A percentile compares a stretch with the other conserved stretches of the same genome.
These are phyloP conservation scores for Taxillus chinensis DNA, from an alignment of 164 flowering plant species.

Conservation along the genomic window DNA sequence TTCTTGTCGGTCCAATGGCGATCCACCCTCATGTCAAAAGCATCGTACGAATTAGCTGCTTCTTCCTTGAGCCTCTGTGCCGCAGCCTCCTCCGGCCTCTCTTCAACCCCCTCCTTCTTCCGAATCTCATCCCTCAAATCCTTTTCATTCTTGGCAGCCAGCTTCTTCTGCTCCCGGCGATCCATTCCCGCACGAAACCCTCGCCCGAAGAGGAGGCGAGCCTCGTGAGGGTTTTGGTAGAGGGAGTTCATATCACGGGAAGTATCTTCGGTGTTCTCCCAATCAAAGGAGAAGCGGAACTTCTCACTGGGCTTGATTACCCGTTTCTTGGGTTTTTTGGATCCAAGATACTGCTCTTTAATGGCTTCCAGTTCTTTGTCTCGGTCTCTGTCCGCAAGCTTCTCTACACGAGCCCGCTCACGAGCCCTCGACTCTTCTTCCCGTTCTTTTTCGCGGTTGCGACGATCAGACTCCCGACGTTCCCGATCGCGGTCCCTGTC, in stretches of 20 bases:
- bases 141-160: constrained; percentile 77
- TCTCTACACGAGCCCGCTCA: constrained; percentile 40
- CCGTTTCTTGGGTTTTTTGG: constrained; percentile 86
- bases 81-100: constrained; percentile 67
- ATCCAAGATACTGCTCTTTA: constrained; percentile 88
- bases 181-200: constrained; percentile 95
- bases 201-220: constrained; percentile 73
- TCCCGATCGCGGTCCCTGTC: constrained; percentile 28
- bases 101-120: constrained; percentile 68
- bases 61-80: constrained; percentile 54
- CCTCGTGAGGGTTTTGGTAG: constrained; percentile 94
- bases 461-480: constrained; percentile 26
- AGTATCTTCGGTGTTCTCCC: constrained; percentile 96
- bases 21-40: constrained; percentile 73
- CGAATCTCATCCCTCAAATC: constrained; percentile 66
- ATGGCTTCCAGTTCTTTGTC: constrained; percentile 68
- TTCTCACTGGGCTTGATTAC: constrained; percentile 91
- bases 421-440: constrained; percentile 49
- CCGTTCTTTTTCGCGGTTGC: constrained; percentile 49
- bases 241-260: constrained; percentile 74
- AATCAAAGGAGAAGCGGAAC: constrained; percentile 85
- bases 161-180: constrained; percentile 87
- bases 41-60: constrained; percentile 62
- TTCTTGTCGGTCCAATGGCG: constrained; percentile 81
- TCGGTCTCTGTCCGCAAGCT: constrained; percentile 40